Base-by-base conservation (phyloP, 768 basidiomycete genomes). In the Sistotremastrum niveocremeum region DNA sequence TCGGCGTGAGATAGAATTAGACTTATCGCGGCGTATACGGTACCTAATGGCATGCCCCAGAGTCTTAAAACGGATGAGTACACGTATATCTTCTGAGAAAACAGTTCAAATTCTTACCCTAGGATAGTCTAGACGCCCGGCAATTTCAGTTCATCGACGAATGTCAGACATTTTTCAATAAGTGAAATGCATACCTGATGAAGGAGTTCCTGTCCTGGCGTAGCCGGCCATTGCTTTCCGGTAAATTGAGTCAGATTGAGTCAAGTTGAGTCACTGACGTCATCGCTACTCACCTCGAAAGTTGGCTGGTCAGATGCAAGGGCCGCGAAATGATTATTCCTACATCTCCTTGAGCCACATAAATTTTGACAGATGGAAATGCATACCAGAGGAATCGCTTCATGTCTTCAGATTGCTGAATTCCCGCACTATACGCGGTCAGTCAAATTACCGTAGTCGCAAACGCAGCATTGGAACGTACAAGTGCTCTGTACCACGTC, bases 31-130 rank as follows among this genome's bases (percentile, higher is more conserved):
- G 20, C 20, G 20, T 20, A 20, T 20, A 20, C 20, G 20, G 39
- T 48, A 73, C 79, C 81, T 44, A 83, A 76, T 29, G 80, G 80
- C 78, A 83, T 81, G 4, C 81, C 81, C 74, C 78, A 82, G 9
- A 81, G 60, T 4, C 79, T 80, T 42, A 37, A 39, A 37, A 31
- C 8, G 40, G 35, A 50, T 39, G 36, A 43, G 34, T 36, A 39
- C 44, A 37, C 4, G 33, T 38, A 12, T 37, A 40, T 30, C 42
- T 43, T 8, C 38, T 31, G 3, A 34, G 42, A 30, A 42, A 43
- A 31, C 35, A 46, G 47, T 20, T 31, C 4, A n/a, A 42, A 43
- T 34, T 61, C 75, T 56, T 54, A 80, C 77, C 71, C 74, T 9
- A 81, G 59, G 44, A 80, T 60, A 12, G 79, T 80, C 77, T 79